These are phyloP conservation scores for Xylogone sp. DNA, from an alignment of 2,329 filamentous ascomycete genomes.

Conservation along the genomic window DNA sequence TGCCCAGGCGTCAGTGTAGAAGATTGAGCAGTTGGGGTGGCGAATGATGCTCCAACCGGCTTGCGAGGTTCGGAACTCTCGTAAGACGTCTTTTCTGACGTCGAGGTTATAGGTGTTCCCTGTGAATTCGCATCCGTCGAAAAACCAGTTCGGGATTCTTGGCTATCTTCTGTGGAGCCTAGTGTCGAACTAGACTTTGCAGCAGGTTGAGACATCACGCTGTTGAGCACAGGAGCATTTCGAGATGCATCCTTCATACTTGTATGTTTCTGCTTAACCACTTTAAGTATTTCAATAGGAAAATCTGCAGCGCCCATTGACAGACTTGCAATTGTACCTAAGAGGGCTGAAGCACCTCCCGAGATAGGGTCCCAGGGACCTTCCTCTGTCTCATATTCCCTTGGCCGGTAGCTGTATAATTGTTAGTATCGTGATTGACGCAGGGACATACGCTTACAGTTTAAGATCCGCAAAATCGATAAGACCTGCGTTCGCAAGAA, in stretches of 20 bases:
- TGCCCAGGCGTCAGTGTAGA: not conserved
- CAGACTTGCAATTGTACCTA: constrained; percentile 80
- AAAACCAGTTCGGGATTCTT: not conserved
- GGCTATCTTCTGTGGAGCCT: not conserved
- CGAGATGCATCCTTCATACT: constrained; percentile 8
- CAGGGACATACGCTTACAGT: constrained; percentile 47
- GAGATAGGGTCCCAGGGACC: constrained; percentile 78
- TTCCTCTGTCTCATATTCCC: constrained; percentile 73
- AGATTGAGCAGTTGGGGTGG: not conserved
- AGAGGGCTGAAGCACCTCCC: constrained; percentile 70
- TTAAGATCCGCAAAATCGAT: constrained; percentile 70
- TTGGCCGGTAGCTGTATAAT: constrained; percentile 41
- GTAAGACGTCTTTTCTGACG: constrained; percentile 19
- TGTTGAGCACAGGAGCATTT: not conserved
- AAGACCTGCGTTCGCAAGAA: constrained; percentile 60
- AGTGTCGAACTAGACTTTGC: not conserved
- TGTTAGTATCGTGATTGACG: constrained; percentile 2
- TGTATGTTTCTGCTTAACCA: constrained; percentile 19
- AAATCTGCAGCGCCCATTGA: constrained; percentile 80
- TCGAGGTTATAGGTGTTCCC: constrained; percentile 6
- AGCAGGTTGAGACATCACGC: not conserved
- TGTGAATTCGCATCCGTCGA: constrained; percentile 3
- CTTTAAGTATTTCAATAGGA: constrained; percentile 52
- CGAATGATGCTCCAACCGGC: not conserved
- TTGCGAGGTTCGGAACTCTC: constrained; percentile 12